phyloP scores from a whole-genome alignment of 805 yeast genomes.

The Candida adriatica region DNA sequence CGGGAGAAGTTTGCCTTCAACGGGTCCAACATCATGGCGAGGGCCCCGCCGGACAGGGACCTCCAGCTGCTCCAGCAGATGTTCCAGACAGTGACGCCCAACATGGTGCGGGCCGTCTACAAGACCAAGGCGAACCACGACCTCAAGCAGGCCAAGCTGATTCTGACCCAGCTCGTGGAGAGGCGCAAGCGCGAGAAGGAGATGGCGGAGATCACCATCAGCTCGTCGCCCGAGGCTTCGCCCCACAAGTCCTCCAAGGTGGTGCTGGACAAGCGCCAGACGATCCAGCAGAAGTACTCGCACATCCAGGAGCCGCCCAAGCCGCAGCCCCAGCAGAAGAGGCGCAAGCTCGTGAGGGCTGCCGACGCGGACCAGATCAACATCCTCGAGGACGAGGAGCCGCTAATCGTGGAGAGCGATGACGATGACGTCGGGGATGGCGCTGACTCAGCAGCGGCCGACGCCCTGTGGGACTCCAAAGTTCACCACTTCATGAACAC shows the following conservation, averaged over 20 bases:
- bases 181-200: constrained; percentile 19
- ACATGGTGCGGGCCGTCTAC: constrained; percentile 32
- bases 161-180: constrained; percentile 26
- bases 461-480: constrained; percentile 48
- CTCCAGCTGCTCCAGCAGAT: constrained; percentile 21
- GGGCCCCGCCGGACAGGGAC: constrained; percentile 14
- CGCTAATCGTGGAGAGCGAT: constrained; percentile 24
- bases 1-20: constrained; percentile 38
- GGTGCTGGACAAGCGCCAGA: constrained; percentile 28
- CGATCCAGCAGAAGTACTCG: constrained; percentile 31
- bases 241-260: constrained; percentile 31
- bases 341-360: constrained; percentile 34
- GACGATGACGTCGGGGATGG: constrained; percentile 44
- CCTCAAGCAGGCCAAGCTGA: constrained; percentile 26
- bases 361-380: constrained; percentile 17
- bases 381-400: constrained; percentile 16
- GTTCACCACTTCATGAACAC: constrained; percentile 73
- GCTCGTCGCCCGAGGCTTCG: constrained; percentile 22
- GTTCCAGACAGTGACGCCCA: constrained; percentile 28
- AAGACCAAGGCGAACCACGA: constrained; percentile 29
- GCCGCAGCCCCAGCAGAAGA: constrained; percentile 22
- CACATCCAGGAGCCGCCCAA: constrained; percentile 14
- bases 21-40: constrained; percentile 19
- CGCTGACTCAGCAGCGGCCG: constrained; percentile 26
- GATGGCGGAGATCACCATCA: constrained; percentile 12